A percentile compares a stretch with the other conserved stretches of the same genome.
phyloP scores from a whole-genome alignment of 352 stramenopile species.

The Phytophthora kernoviae region DNA sequence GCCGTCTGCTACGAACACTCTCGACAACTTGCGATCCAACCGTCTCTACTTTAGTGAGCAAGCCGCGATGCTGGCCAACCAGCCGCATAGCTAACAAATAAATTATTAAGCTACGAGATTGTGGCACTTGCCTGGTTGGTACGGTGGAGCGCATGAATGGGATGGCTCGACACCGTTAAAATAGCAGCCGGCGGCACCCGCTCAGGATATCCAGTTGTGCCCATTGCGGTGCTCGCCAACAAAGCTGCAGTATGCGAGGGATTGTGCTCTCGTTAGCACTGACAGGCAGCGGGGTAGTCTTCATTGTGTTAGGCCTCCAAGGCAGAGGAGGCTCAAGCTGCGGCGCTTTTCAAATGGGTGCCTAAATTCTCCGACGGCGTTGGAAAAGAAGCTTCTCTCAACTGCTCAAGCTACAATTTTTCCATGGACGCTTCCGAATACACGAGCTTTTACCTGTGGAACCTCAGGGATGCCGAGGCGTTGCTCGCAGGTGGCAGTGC shows the following conservation, averaged over 20 bases:
- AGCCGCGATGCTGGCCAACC: constrained; percentile 50
- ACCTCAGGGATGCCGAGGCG: constrained; percentile 61
- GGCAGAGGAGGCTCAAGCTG: constrained; percentile 5
- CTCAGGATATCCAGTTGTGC: neutral
- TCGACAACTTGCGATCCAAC: constrained; percentile 59
- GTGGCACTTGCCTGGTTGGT: too few species aligned
- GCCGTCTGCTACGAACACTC: constrained; percentile 47
- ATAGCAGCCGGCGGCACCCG: neutral
- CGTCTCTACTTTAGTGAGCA: constrained; percentile 78
- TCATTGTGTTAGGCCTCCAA: constrained; percentile 33
- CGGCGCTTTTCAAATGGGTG: constrained; percentile 29
- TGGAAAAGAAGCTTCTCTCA: constrained; percentile 20
- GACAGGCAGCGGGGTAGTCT: constrained; percentile 19
- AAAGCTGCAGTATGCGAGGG: constrained; percentile 23
- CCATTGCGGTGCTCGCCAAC: constrained; percentile 3
- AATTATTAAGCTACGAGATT: constrained; percentile 15
- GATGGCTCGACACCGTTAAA: too few species aligned
- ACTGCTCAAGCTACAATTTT: constrained; percentile 39
- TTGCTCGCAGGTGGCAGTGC: constrained; percentile 34
- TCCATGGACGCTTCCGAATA: constrained; percentile 58
- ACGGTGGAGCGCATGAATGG: too few species aligned
- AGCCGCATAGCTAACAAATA: constrained; percentile 24
- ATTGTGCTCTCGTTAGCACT: constrained; percentile 25
- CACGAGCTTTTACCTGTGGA: constrained; percentile 74
- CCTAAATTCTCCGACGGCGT: constrained; percentile 1